phyloP scores from a whole-genome alignment of 2,329 filamentous ascomycete genomes.

The Microsporum canis region DNA sequence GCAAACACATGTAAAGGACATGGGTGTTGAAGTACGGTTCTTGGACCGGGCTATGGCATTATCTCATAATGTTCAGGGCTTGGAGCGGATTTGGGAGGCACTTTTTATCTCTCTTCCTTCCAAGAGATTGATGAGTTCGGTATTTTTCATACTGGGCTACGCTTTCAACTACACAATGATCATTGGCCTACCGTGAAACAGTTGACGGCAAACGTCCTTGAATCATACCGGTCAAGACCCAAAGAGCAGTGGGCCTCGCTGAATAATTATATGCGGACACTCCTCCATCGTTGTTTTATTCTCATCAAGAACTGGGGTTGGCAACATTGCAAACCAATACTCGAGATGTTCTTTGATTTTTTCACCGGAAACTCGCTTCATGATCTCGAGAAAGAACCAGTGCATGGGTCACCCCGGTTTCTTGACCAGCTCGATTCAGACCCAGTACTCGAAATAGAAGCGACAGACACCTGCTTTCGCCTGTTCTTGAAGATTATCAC shows the following conservation, averaged over 20 bases:
- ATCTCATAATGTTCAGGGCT: conserved; percentile 19
- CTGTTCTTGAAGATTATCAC: conserved; percentile 49
- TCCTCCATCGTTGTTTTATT: conserved; percentile 43
- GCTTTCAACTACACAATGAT: conserved; percentile 31
- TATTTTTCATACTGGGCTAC: conserved; percentile 32
- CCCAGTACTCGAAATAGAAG: conserved; percentile 34
- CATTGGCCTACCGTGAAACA: conserved; percentile 42
- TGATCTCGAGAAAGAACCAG: conserved; percentile 42
- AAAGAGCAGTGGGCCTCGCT: conserved; percentile 33
- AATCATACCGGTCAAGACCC: conserved; percentile 36
- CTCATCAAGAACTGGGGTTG: conserved; percentile 48
- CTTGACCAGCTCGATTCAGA: conserved; percentile 39
- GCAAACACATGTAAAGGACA: conserved; percentile 12
- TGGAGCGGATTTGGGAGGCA: conserved; percentile 33
- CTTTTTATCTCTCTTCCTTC: conserved; percentile 44
- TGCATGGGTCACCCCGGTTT: conserved; percentile 42
- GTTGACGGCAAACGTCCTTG: conserved; percentile 39
- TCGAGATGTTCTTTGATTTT: conserved; percentile 48
- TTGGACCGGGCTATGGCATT: conserved; percentile 17
- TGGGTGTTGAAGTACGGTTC: conserved; percentile 16
- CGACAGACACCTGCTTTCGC: conserved; percentile 46
- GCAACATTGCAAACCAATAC: conserved; percentile 43
- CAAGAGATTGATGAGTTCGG: conserved; percentile 43
- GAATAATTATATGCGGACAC: conserved; percentile 44
- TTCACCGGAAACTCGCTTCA: conserved; percentile 45